Conservation (phyloP, 352 stramenopile genomes). For the Phytophthora constricta region DNA sequence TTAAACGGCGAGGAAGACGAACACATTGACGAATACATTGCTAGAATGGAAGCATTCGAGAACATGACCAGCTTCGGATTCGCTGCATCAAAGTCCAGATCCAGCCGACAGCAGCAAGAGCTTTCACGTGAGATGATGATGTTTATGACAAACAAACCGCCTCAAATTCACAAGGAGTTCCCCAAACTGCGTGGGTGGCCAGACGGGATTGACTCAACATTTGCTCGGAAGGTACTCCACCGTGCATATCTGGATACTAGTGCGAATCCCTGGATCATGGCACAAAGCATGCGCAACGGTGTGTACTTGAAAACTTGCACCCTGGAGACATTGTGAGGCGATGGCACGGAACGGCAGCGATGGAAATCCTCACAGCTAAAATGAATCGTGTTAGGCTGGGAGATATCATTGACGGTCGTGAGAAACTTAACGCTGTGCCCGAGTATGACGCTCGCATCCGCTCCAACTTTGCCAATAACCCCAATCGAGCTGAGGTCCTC, state of each 20-base stretch:
- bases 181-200: constrained; percentile 19
- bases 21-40: no score
- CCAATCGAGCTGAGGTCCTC: constrained; percentile 9
- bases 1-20: no score
- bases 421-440: background rate
- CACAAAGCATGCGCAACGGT: background rate
- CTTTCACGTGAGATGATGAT: constrained; percentile 3
- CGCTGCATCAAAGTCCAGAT: background rate
- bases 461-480: constrained; percentile 26
- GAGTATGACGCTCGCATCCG: constrained; percentile 19
- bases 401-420: constrained; percentile 19
- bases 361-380: background rate
- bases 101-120: background rate
- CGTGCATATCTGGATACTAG: constrained; percentile 1
- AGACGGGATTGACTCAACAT: constrained; percentile 2
- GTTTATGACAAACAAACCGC: background rate
- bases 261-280: constrained; percentile 2
- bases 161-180: constrained; percentile 11
- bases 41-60: no score
- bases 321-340: constrained; percentile 8
- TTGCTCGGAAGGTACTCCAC: constrained; percentile 7
- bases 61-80: background rate
- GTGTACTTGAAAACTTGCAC: background rate
- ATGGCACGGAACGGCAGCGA: constrained; percentile 8
- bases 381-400: background rate